These are phyloP conservation scores for Starmerella geochares DNA, from an alignment of 805 yeast species.

Conservation along the genomic window DNA sequence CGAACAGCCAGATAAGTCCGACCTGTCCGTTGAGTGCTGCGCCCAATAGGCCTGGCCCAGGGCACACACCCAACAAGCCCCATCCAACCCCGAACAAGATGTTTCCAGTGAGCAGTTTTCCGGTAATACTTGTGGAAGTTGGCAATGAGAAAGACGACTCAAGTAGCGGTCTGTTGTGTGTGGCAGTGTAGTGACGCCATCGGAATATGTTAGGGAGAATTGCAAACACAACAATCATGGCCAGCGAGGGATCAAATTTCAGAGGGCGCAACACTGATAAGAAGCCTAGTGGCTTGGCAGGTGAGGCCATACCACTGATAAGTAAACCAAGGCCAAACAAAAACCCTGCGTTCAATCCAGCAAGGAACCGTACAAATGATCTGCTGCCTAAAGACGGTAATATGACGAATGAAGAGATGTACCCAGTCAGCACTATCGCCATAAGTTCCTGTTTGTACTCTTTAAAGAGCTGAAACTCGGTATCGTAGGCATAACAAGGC, in stretches of 20 bases:
- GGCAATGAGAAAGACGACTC: conserved; percentile 23
- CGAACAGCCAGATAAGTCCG: conserved; percentile 10
- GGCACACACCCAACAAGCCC: conserved; percentile 45
- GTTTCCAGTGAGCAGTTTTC: conserved; percentile 36
- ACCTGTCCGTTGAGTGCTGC: conserved; percentile 6
- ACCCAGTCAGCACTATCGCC: background rate
- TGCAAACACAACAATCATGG: conserved; percentile 37
- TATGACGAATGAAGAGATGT: background rate
- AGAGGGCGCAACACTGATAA: conserved; percentile 32
- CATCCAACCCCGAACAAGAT: conserved; percentile 44
- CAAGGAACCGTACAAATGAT: background rate
- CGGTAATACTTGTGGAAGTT: conserved; percentile 25
- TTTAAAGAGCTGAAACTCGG: background rate
- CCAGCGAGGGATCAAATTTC: conserved; percentile 41
- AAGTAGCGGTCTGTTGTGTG: conserved; percentile 2
- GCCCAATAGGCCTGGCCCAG: conserved; percentile 42
- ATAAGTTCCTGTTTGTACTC: background rate
- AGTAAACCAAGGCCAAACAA: conserved; percentile 40
- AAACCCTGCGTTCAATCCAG: conserved; percentile 26
- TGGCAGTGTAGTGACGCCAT: conserved; percentile 9
- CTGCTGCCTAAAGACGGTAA: background rate
- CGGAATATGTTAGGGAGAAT: conserved; percentile 37
- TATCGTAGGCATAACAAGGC: conserved; percentile 2
- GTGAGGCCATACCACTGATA: conserved; percentile 40
- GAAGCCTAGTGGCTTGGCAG: conserved; percentile 40